Evolutionary conservation across 345 rosid species (phyloP), one percentile per base, ranked within the genome.

Genomic region (Murraya paniculata): DNA sequence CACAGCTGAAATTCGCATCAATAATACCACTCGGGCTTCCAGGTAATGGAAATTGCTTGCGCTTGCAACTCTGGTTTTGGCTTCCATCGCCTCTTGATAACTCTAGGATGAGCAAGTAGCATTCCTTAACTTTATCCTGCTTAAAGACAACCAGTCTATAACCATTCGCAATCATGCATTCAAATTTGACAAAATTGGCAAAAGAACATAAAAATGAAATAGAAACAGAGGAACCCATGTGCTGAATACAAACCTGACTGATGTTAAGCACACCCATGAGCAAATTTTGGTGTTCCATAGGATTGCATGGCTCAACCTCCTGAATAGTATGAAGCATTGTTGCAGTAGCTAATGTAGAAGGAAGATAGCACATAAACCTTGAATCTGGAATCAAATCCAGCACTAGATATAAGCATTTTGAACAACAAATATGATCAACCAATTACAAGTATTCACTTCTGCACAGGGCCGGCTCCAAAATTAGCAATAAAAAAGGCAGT

Each of bases 261-360:
- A 82, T 81, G 87, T 87, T 87, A 77, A 90, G 97, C 65, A 90
- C 82, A 75, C 76, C 70, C 82, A 85, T 74, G 8, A 95, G 89
- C 85, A 89, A 91, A 74, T 86, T 84, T 72, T 85, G 91, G 80
- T 88, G 87, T 75, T 89, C 89, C 68, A 77, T 73, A 74, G 83
- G 83, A 61, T 87, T 86, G 74, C 76, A 80, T 35, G 92, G 89
- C 79, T 87, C 90, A 73, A 85, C 82, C 73, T 89, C 95, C 80
- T 89, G 85, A 67, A 89, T 85, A 74, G 85, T 88, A 85, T 82
- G 86, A 76, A 88, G 86, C 93, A 95, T 91, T 76, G 81, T 84
- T 45, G 98, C 94, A 74, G 96, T 77, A 67, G 99, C 99, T 74
- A 93, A 82, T 55, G 79, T 84, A 11, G 97, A 95, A 62, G 99